Evolutionary conservation across 2,329 filamentous ascomycete genomes (phyloP).

Genomic region (Aspergillus pseudonomiae): DNA sequence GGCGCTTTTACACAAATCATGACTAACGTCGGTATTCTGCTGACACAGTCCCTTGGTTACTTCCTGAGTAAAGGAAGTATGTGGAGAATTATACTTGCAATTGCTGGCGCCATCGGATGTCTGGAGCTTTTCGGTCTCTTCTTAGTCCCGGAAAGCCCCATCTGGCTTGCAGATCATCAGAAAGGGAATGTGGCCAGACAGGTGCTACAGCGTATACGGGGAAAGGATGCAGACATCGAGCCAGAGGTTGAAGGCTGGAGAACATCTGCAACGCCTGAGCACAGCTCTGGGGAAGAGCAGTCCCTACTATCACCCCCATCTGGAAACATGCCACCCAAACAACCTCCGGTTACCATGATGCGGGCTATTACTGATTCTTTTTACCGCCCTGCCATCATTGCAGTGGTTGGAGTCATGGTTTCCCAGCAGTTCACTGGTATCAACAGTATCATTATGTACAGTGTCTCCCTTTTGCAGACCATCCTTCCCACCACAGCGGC

Average conservation of each 20-base stretch:
- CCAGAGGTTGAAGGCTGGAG: slow-evolving; percentile 70
- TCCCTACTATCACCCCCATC: slow-evolving; percentile 61
- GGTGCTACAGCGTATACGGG: slow-evolving; percentile 75
- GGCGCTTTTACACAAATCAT: slow-evolving; percentile 83
- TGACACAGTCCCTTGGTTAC: slow-evolving; percentile 81
- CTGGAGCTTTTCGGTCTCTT: slow-evolving; percentile 71
- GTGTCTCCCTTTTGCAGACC: slow-evolving; percentile 80
- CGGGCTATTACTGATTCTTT: slow-evolving; percentile 67
- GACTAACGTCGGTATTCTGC: slow-evolving; percentile 87
- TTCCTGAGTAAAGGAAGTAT: slow-evolving; percentile 78
- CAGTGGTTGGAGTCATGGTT: slow-evolving; percentile 87
- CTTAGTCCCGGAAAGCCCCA: slow-evolving; percentile 82
- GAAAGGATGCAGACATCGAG: slow-evolving; percentile 67
- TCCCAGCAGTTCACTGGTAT: slow-evolving; percentile 92
- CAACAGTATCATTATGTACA: slow-evolving; percentile 99
- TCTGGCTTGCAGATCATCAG: slow-evolving; percentile 76
- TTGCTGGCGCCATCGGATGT: slow-evolving; percentile 69
- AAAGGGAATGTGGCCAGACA: slow-evolving; percentile 63
- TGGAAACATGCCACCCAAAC: slow-evolving; percentile 68
- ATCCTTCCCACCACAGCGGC: slow-evolving; percentile 81
- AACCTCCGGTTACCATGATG: slow-evolving; percentile 68
- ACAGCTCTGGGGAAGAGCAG: slow-evolving; percentile 65
- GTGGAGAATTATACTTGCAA: slow-evolving; percentile 82
- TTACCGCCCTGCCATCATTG: slow-evolving; percentile 74
- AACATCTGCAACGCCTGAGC: slow-evolving; percentile 32